These are phyloP conservation scores for Sugiyamaella japonica DNA, from an alignment of 1,139 yeast species.

Conservation along the genomic window DNA sequence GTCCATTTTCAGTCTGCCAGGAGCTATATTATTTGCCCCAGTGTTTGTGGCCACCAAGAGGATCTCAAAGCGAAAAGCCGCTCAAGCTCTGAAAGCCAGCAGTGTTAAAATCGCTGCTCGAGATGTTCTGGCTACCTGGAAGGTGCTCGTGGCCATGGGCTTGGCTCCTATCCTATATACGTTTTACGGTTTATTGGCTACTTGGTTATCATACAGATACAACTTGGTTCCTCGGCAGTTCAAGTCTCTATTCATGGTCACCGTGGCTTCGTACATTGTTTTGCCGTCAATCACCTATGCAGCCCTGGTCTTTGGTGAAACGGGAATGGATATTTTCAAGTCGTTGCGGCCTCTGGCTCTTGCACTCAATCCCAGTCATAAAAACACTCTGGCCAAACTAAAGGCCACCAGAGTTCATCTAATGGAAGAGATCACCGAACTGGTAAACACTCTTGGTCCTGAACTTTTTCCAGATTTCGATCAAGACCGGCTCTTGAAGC, in stretches of 20 bases:
- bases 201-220: slow-evolving; percentile 42
- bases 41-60: slow-evolving; percentile 75
- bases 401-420: slow-evolving; percentile 56
- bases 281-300: slow-evolving; percentile 79
- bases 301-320: slow-evolving; percentile 87
- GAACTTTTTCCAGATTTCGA: slow-evolving; percentile 76
- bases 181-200: slow-evolving; percentile 70
- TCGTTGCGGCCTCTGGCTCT: slow-evolving; percentile 79
- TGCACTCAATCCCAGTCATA: slow-evolving; percentile 52
- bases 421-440: slow-evolving; percentile 59
- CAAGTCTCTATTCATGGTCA: slow-evolving; percentile 40
- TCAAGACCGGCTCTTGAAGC: slow-evolving; percentile 32
- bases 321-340: slow-evolving; percentile 85
- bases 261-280: slow-evolving; percentile 51
- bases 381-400: slow-evolving; percentile 56
- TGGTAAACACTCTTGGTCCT: slow-evolving; percentile 75
- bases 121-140: slow-evolving; percentile 97
- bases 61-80: slow-evolving; percentile 71
- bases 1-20: slow-evolving; percentile 73
- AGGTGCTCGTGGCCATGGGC: slow-evolving; percentile 83
- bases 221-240: slow-evolving; percentile 27
- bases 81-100: slow-evolving; percentile 80
- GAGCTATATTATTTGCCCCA: slow-evolving; percentile 79
- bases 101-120: slow-evolving; percentile 87
- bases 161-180: slow-evolving; percentile 83